phyloP scores from a whole-genome alignment of 176 grass and related monocot species.

The Oryza glaberrima region DNA sequence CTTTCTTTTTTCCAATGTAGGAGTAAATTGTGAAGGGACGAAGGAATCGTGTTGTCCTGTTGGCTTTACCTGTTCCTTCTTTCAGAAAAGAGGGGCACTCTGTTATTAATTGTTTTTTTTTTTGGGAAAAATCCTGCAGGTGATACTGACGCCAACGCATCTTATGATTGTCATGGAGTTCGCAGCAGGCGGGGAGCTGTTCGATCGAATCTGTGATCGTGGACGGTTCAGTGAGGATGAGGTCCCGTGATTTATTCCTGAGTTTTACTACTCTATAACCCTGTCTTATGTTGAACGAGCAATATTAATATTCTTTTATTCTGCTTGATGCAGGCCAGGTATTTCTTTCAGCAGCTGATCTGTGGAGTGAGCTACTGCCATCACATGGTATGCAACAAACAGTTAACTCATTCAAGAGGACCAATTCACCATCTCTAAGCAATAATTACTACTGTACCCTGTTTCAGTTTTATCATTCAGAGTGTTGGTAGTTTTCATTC shows the following conservation, averaged over 20 bases:
- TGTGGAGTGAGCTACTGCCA: constrained; percentile 95
- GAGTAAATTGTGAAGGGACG: background rate
- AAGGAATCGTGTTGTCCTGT: constrained; percentile 27
- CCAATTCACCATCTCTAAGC: background rate
- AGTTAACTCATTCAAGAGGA: constrained; percentile 1
- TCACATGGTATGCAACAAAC: constrained; percentile 58
- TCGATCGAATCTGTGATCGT: constrained; percentile 84
- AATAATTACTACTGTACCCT: constrained; percentile 7
- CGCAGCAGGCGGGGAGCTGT: constrained; percentile 86
- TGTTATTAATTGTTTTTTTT: constrained; percentile 36
- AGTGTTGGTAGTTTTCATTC: background rate
- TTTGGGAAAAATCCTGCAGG: constrained; percentile 42
- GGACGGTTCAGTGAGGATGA: constrained; percentile 93
- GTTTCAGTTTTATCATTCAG: background rate
- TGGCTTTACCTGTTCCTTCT: constrained; percentile 17
- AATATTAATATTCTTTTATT: constrained; percentile 29
- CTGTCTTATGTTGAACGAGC: constrained; percentile 15
- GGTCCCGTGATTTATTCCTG: constrained; percentile 55
- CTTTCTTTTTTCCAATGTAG: constrained; percentile 16
- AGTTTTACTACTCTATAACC: constrained; percentile 23
- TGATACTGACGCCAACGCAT: constrained; percentile 82
- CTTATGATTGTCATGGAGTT: constrained; percentile 97
- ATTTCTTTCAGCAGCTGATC: constrained; percentile 95
- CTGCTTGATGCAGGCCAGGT: constrained; percentile 68
- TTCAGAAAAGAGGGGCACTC: background rate